Conservation (phyloP, 169 alveolate species). For the Eimeria mitis region DNA sequence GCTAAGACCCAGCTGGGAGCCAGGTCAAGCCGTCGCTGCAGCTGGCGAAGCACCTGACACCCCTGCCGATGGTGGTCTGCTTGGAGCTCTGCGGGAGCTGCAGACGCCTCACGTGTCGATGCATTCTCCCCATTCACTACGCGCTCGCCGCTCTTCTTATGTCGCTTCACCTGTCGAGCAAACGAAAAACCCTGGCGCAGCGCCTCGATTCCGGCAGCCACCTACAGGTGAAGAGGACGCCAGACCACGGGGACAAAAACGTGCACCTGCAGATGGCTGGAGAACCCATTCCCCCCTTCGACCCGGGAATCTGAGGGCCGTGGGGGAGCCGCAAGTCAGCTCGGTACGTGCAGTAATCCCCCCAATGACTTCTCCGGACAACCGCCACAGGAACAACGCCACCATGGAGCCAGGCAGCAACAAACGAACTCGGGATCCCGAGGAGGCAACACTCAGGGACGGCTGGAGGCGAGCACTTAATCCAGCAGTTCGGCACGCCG, state of each 20-base stretch:
- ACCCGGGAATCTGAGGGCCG: background rate
- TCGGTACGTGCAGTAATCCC: background rate
- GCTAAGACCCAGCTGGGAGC: slow-evolving; percentile 14
- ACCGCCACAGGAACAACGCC: slow-evolving; percentile 5
- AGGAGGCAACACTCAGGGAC: slow-evolving; percentile 10
- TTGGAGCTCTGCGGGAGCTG: slow-evolving; percentile 29
- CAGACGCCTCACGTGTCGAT: slow-evolving; percentile 62
- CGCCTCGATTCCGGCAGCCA: background rate
- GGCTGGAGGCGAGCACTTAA: slow-evolving; percentile 24
- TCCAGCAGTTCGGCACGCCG: slow-evolving; percentile 10
- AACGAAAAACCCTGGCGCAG: background rate
- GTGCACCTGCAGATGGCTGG: background rate
- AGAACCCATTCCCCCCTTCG: background rate
- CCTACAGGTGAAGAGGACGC: background rate
- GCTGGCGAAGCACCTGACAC: slow-evolving; percentile 24
- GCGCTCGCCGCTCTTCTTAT: slow-evolving; percentile 35
- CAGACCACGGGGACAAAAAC: background rate
- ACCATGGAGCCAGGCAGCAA: slow-evolving; percentile 35
- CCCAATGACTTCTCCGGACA: slow-evolving; percentile 7
- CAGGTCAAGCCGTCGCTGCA: background rate
- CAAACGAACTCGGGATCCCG: slow-evolving; percentile 29
- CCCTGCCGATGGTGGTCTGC: slow-evolving; percentile 1
- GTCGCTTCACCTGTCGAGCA: slow-evolving; percentile 39
- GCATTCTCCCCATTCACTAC: slow-evolving; percentile 68
- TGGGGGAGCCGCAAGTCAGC: background rate